Base-by-base conservation (phyloP, 2,329 filamentous ascomycete species). In the Lecanosticta acicola region DNA sequence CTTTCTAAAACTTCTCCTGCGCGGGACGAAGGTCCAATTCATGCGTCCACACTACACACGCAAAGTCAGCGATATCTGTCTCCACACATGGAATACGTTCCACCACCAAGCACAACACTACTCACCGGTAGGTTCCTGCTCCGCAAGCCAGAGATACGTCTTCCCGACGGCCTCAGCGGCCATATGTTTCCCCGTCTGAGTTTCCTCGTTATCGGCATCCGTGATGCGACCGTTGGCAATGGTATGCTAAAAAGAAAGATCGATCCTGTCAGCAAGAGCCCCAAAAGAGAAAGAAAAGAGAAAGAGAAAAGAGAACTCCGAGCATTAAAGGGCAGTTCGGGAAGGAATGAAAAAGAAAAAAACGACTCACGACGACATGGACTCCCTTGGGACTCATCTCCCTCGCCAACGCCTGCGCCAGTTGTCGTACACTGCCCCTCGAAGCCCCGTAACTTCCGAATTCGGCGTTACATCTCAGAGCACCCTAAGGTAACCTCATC, bases 381-480 rank as follows among this genome's bases (percentile, higher is more conserved):
- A 81, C 62, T 1, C 77, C 77, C 49, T 71, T 73, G n/a, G 69
- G 68, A 52, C 71, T 76, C 63, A 79, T 75, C 60, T 81, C 78
- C 32, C 75, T 71, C 0, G 76, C 76, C 35, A 81, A 60, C 5
- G 70, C 73, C 59, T 80, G 76, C 0, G 76, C 75, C 10, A 80
- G 62, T 61, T 79, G 77, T 32, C 77, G 62, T 4, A 77, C 75
- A 1, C 72, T 72, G 0, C 73, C 67, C 2, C 76, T 64, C 1
- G 72, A 71, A 4, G 76, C 77, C 7, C 77, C 77, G 49, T 80
- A 80, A 1, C 76, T 71, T 1, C 70, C 75, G 49, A 68, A 81
- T 32, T 76, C 70, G 2, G 74, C 70, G 52, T 73, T 79, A 43
- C 75, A 76, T 4, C 76, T 66, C 49, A 79, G 60, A 4, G 55